Percentiles rank a stretch among this genome's conserved stretches.
Conservation (phyloP, 2,329 filamentous ascomycete species). For the Botryotinia narcissicola region DNA sequence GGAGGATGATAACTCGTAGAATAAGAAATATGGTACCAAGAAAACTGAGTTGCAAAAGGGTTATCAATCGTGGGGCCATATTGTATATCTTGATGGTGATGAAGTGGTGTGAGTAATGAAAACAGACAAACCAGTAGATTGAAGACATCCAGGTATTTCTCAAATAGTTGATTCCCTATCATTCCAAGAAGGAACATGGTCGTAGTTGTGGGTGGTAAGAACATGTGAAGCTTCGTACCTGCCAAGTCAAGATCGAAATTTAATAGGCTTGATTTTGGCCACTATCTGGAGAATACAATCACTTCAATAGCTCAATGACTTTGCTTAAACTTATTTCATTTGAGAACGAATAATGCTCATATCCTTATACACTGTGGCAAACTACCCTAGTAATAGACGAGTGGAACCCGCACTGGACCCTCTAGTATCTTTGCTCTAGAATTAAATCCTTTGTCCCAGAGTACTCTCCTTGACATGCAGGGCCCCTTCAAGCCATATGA, state of each 20-base stretch:
- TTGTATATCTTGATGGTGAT: neutral
- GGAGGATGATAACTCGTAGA: neutral
- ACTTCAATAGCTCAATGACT: neutral
- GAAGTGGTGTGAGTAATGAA: too few relatives aligned
- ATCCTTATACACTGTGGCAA: too few relatives aligned
- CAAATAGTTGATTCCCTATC: neutral
- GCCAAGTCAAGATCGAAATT: neutral
- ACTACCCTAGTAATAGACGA: neutral
- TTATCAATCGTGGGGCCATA: neutral
- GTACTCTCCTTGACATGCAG: neutral
- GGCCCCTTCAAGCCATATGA: neutral
- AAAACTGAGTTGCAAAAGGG: neutral
- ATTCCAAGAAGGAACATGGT: neutral
- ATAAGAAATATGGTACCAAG: neutral
- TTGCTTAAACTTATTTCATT: neutral
- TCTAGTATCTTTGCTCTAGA: neutral
- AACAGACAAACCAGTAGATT: neutral
- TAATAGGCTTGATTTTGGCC: neutral
- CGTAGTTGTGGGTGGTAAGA: neutral
- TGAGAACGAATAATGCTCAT: neutral
- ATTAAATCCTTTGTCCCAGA: neutral
- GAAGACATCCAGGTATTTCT: neutral
- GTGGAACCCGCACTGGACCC: neutral
- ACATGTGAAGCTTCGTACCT: neutral
- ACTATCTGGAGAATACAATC: neutral